Conservation (phyloP, 106 monocot genomes). For the Apostasia shenzhenica region DNA sequence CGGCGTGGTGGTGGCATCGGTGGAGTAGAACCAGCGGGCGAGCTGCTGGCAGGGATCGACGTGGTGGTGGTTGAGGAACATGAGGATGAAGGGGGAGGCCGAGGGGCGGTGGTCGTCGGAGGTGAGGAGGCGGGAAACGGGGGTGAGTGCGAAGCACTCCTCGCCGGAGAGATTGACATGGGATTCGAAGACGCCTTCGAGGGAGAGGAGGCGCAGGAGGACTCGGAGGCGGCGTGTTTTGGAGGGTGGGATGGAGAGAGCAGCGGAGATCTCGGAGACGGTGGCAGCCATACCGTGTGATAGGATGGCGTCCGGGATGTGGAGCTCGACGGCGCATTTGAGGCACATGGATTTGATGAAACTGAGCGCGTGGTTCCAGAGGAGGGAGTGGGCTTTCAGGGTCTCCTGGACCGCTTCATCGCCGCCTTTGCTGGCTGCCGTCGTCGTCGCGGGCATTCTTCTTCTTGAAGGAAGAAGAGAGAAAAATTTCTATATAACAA, state of each 20-base stretch:
- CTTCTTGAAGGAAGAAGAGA: too few relatives aligned
- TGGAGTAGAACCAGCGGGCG: not conserved
- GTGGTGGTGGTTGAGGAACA: not conserved
- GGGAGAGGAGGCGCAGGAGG: constrained; percentile 8
- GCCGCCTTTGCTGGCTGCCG: not conserved
- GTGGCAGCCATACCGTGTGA: not conserved
- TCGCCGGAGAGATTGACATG: not conserved
- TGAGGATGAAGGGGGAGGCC: not conserved
- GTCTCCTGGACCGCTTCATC: not conserved
- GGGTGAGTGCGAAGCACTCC: constrained; percentile 3
- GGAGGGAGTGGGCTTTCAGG: constrained; percentile 4
- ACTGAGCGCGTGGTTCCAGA: constrained; percentile 7
- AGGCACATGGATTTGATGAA: constrained; percentile 9
- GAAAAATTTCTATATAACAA: too few relatives aligned
- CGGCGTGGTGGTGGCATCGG: not conserved
- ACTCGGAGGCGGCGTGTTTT: not conserved
- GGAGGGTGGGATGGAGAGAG: not conserved
- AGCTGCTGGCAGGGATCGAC: not conserved
- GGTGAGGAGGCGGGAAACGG: constrained; percentile 8
- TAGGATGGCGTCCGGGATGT: not conserved
- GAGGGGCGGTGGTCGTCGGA: not conserved
- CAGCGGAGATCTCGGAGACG: constrained; percentile 4
- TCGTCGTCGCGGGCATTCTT: not conserved
- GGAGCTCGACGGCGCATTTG: not conserved
- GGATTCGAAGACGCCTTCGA: constrained; percentile 4